Conservation (phyloP, 2,329 filamentous ascomycete species). For the Penicillium sp. region DNA sequence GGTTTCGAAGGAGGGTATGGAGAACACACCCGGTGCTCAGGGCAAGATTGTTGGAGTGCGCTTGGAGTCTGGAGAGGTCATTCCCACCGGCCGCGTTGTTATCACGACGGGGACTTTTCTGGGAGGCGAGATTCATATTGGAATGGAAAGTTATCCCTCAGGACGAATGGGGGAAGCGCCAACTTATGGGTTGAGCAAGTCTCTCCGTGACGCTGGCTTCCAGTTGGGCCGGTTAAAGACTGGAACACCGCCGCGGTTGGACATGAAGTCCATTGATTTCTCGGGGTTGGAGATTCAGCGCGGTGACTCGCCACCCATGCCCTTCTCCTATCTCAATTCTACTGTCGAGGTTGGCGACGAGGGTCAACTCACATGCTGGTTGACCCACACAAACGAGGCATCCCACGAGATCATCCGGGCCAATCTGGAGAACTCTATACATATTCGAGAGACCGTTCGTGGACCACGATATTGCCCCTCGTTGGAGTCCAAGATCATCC, state of each 20-base stretch:
- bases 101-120: conserved; percentile 97
- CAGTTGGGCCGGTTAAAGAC: conserved; percentile 89
- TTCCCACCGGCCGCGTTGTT: conserved; percentile 78
- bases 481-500: conserved; percentile 88
- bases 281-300: conserved; percentile 68
- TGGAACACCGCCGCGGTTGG: conserved; percentile 86
- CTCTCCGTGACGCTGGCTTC: conserved; percentile 84
- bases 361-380: conserved; percentile 81
- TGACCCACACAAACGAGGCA: conserved; percentile 80
- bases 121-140: conserved; percentile 95
- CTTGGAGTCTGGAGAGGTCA: conserved; percentile 81
- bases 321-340: conserved; percentile 89
- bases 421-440: conserved; percentile 94
- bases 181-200: conserved; percentile 89
- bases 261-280: conserved; percentile 80
- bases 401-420: conserved; percentile 81
- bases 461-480: conserved; percentile 96
- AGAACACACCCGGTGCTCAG: conserved; percentile 54
- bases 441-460: conserved; percentile 93
- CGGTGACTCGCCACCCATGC: conserved; percentile 82
- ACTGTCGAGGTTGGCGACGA: conserved; percentile 67
- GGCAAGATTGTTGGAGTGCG: conserved; percentile 81
- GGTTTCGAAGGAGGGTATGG: conserved; percentile 57
- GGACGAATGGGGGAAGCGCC: conserved; percentile 93
- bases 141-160: conserved; percentile 77